Evolutionary conservation across 345 rosid species (phyloP).

Genomic region (Populus davidiana): DNA sequence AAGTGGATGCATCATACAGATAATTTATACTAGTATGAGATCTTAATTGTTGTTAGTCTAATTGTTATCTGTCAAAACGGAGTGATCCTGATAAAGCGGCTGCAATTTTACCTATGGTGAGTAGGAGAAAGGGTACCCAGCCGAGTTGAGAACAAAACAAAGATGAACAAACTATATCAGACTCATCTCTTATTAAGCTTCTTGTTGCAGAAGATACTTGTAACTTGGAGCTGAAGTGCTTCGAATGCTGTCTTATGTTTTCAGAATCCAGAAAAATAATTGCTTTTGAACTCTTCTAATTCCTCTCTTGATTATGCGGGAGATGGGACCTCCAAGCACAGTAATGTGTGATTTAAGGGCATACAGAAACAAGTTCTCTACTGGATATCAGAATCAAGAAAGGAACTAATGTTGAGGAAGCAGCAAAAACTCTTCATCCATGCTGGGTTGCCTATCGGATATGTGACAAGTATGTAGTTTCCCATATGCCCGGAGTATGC

Average conservation of each 20-base stretch:
- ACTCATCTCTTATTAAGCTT: constrained; percentile 49
- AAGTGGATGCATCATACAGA: background rate
- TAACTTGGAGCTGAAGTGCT: constrained; percentile 42
- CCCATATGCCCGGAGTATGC: no score
- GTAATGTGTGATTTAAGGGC: constrained; percentile 53
- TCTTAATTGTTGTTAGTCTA: background rate
- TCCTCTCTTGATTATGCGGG: constrained; percentile 31
- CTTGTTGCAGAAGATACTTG: constrained; percentile 54
- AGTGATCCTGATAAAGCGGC: constrained; percentile 32
- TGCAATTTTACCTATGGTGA: constrained; percentile 36
- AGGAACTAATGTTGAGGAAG: constrained; percentile 52
- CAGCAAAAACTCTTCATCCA: constrained; percentile 58
- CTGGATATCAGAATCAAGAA: constrained; percentile 63
- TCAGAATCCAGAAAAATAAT: background rate
- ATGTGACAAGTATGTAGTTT: constrained; percentile 14
- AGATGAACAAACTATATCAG: constrained; percentile 53
- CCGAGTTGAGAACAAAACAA: constrained; percentile 32
- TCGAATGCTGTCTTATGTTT: background rate
- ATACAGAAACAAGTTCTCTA: constrained; percentile 68
- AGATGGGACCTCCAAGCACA: constrained; percentile 61
- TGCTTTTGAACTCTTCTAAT: background rate
- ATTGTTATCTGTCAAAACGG: constrained; percentile 22
- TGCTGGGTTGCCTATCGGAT: constrained; percentile 66
- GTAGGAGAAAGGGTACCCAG: constrained; percentile 42
- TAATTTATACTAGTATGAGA: background rate